Evolutionary conservation across 345 rosid species (phyloP), one percentile per base, ranked within the genome.

Genomic region (Eucalyptus camaldulensis): DNA sequence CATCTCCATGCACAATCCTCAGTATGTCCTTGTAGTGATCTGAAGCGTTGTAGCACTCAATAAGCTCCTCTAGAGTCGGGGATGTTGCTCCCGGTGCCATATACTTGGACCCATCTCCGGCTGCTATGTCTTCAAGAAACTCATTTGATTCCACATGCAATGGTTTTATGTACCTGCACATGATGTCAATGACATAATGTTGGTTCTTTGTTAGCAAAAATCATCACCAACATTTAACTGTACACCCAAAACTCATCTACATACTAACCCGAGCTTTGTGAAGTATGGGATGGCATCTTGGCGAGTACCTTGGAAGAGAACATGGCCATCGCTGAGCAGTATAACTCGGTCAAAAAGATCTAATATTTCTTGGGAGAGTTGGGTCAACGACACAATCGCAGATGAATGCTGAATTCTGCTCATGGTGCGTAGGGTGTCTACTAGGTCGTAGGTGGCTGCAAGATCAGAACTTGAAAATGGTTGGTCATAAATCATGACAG

Each of bases 1-100:
- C 88, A 54, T 89, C 87, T 88, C 33, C 65, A 11, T 49, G 54
- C 56, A 89, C 88, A 16, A 92, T 89, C 88, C 91, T 92, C 65
- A 86, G 88, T 44, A 92, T 43, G 87, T 92, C 93, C 43, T 89
- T 90, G 90, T 90, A 85, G 92, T 92, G 93, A 89, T 90, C 93
- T 62, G 93, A 90, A 89, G 89, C 69, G 22, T 51, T 90, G 51
- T 90, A 90, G 45, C 89, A 86, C 80, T 89, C 91, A 27, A 87
- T 83, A 62, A 92, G 92, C 69, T 92, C 91, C 54, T 89, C 90
- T 43, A 92, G 19, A 21, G 92, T 87, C 56, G 47, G 87, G 62
- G 91, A 88, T 87, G 51, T 87, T 76, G 89, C 89, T 88, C 91
- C 93, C 49, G 87, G 89, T 88, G 88, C 50, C 89, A 88, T n/a